Conservation (phyloP, 176 grass and related monocot genomes). For the Miscanthus lutarioriparius region DNA sequence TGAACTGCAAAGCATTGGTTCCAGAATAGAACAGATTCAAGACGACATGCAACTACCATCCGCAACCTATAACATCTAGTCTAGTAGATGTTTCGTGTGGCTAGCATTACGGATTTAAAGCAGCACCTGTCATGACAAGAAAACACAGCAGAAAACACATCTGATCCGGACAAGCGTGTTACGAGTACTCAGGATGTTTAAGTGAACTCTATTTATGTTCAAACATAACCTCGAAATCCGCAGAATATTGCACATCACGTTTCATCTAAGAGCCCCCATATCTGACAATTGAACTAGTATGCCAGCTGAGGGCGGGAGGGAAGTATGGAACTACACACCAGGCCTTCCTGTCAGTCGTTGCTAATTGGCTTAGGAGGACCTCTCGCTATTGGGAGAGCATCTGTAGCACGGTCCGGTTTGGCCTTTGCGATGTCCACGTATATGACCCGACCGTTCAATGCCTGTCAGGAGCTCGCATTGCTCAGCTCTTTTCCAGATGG, state of each 20-base stretch:
- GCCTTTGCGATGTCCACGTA: constrained; percentile 62
- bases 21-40: not conserved
- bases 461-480: constrained; percentile 34
- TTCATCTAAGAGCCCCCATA: constrained; percentile 12
- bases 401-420: constrained; percentile 10
- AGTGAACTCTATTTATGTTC: not conserved
- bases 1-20: not conserved
- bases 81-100: not conserved
- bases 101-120: not conserved
- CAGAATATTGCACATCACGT: not conserved
- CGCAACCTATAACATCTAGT: not conserved
- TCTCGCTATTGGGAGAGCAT: constrained; percentile 40
- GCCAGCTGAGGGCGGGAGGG: too few species aligned
- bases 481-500: not conserved
- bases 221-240: constrained; percentile 4
- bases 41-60: not conserved
- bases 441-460: constrained; percentile 56
- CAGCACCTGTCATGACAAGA: constrained; percentile 3
- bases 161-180: not conserved
- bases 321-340: not conserved
- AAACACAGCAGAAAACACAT: not conserved
- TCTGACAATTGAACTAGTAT: not conserved
- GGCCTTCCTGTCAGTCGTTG: constrained; percentile 7
- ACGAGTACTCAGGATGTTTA: not conserved
- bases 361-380: constrained; percentile 27